Base-by-base conservation (phyloP, 2,329 filamentous ascomycete species). In the Herpomyces periplanetae region DNA sequence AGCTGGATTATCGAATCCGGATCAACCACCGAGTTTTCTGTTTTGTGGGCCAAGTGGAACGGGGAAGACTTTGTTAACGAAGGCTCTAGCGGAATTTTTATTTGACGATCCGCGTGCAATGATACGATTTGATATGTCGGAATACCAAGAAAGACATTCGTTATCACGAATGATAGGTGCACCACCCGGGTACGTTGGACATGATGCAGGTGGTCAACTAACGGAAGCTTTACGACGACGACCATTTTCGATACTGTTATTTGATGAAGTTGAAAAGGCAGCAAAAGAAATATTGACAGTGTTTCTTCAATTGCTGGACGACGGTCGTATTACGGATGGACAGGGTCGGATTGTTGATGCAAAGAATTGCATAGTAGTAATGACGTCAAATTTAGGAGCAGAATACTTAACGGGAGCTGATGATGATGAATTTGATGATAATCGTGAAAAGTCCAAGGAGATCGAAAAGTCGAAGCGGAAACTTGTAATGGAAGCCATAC, bases 111-210 rank as follows among this genome's bases (percentile, higher is more conserved):
- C 75, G 11, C 88, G 88, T 45, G 49, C 75, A 13, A 91, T 96
- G 80, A 87, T 96, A 31, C 64, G 80, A 15, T 85, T 96, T 43
- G 80, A 96, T 37, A 96, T 96, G 80, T 91, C 75, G 3, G 80
- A 96, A 40, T 96, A 96, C 39, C 84, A 96, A 40, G 80, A 96
- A 41, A 62, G 75, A 3, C 80, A 96, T 37, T 64, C 75, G 1
- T 53, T 96, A 7, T 85, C 69, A 36, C 59, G 80, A 24, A 88
- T 96, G 69, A 96, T 96, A 30, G 80, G 80, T 35, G 73, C 80
- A 9, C 80, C 80, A 9, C 80, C 80, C 3, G 80, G 80, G 26
- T 96, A 96, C 29, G 73, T 96, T 23, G 80, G 80, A 8, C 75
- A 96, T 35, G 80, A 96, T 33, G 58, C 80, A 13, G 80, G 80